phyloP scores from a whole-genome alignment of 768 basidiomycete genomes.

The Mrakia gelida region DNA sequence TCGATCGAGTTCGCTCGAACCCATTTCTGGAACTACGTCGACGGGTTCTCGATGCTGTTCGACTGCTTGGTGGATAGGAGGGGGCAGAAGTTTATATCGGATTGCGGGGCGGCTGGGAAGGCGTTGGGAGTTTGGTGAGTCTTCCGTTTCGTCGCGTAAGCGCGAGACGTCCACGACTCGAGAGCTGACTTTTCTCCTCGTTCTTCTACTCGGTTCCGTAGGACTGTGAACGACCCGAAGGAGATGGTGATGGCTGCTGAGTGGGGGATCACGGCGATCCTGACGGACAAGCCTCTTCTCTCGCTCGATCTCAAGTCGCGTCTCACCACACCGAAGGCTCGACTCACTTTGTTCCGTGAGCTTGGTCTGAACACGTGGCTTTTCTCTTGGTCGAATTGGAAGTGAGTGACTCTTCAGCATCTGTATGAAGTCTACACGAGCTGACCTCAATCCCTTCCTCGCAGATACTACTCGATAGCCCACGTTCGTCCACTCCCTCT shows the following conservation, averaged over 20 bases:
- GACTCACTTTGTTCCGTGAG: slow-evolving; percentile 14
- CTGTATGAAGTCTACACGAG: no score
- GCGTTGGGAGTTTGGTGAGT: slow-evolving; percentile 41
- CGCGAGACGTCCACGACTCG: no score
- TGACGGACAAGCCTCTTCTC: slow-evolving; percentile 43
- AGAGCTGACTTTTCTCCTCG: not conserved
- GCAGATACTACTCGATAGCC: slow-evolving; percentile 16
- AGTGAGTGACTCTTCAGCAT: no score
- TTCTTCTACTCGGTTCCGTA: not conserved
- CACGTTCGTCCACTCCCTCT: no score
- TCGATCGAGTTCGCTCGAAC: slow-evolving; percentile 39
- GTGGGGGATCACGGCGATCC: slow-evolving; percentile 42
- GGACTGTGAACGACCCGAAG: slow-evolving; percentile 43
- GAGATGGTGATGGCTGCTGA: slow-evolving; percentile 41
- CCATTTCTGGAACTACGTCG: slow-evolving; percentile 44
- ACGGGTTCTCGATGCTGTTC: slow-evolving; percentile 44
- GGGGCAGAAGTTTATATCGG: slow-evolving; percentile 43
- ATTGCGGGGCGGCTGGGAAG: slow-evolving; percentile 43
- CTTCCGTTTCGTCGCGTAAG: no score
- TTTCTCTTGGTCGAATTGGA: slow-evolving; percentile 6
- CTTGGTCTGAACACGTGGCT: slow-evolving; percentile 19
- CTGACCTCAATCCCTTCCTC: no score
- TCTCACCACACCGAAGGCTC: slow-evolving; percentile 31
- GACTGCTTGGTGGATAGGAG: slow-evolving; percentile 39
- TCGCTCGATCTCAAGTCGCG: slow-evolving; percentile 37